A percentile compares a stretch with the other conserved stretches of the same genome.
Conservation (phyloP, 2,329 filamentous ascomycete genomes). For the Clathrospora elynae region DNA sequence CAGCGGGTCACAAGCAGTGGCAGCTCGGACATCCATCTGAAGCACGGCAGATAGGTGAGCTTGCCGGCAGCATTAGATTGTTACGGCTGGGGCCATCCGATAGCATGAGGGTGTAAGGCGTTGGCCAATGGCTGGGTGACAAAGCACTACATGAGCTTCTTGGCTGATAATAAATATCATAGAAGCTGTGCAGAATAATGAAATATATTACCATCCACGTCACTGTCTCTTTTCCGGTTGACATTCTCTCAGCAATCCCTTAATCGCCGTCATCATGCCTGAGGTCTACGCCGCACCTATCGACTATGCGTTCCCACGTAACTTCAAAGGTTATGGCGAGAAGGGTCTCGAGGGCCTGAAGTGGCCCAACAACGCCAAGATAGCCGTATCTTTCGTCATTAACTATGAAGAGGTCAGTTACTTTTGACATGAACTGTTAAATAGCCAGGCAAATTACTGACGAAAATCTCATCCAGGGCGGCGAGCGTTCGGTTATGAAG, state of each 20-base stretch:
- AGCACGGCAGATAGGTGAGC: neutral
- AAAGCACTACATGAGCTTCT: neutral
- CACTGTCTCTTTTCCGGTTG: neutral
- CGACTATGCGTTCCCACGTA: constrained; percentile 38
- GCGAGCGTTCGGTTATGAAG: constrained; percentile 38
- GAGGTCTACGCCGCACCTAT: constrained; percentile 32
- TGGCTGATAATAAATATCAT: constrained; percentile 1
- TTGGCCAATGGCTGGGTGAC: neutral
- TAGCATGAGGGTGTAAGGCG: neutral
- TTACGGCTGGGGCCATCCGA: constrained; percentile 6
- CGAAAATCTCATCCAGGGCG: constrained; percentile 32
- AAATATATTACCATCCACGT: too few species aligned
- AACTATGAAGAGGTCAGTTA: constrained; percentile 12
- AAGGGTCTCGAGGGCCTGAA: constrained; percentile 42
- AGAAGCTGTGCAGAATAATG: too few species aligned
- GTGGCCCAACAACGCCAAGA: constrained; percentile 47
- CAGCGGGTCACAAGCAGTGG: neutral
- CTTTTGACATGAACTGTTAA: neutral
- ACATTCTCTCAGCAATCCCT: neutral
- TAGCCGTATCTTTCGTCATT: constrained; percentile 48
- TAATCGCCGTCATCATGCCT: constrained; percentile 21
- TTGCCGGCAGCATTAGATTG: constrained; percentile 4
- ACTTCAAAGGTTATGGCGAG: constrained; percentile 54
- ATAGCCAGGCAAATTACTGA: constrained; percentile 15
- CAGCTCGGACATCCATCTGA: constrained; percentile 1